Base-by-base conservation (phyloP, 2,329 filamentous ascomycete genomes). In the Pseudogymnoascus sp. region DNA sequence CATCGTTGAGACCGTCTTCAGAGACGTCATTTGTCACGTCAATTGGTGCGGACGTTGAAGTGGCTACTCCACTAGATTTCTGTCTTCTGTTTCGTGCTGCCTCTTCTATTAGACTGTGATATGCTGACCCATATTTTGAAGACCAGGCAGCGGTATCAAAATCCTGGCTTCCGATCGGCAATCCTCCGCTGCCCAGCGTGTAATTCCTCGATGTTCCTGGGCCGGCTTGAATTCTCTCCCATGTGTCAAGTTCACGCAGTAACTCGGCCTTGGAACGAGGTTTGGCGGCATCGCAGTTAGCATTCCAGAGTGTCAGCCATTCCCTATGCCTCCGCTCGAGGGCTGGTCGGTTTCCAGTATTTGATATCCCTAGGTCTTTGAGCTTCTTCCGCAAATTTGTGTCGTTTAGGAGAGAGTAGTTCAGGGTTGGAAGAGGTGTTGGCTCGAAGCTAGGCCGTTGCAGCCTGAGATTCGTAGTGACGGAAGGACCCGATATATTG, bases 271-370 rank as follows among this genome's bases (percentile, higher is more conserved):
- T 91, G 10, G 80, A 80, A 72, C 88, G 89, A 0, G 91, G 91
- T 1, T 79, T 79, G 37, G 83, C 83, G 1, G 93, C 89, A 74
- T 99, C 95, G 76, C 92, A 96, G 73, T 99, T 99, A 10, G 96
- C 90, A 74, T 99, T 99, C 89, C 91, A 97, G 16, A 99, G 77
- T 38, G 95, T 97, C 61, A 95, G 82, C 93, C 93, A 99, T 75
- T 99, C 95, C 24, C 85, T 90, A 71, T 97, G 93, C 16, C 96
- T 84, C 67, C 82, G 84, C 72, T 93, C 88, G 62, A 97, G 79
- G 1, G 93, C 79, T 53, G 81, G 78, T 53, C 88, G 88, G 0
- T 81, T 75, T 0, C 95, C 95, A 65, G 78, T 80, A 8, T 81
- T 82, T 0, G 91, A 87, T 63, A 97, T 86, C 0, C 93, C 91